Evolutionary conservation across 2,329 filamentous ascomycete species (phyloP).

Genomic region (Cordyceps farinosa): DNA sequence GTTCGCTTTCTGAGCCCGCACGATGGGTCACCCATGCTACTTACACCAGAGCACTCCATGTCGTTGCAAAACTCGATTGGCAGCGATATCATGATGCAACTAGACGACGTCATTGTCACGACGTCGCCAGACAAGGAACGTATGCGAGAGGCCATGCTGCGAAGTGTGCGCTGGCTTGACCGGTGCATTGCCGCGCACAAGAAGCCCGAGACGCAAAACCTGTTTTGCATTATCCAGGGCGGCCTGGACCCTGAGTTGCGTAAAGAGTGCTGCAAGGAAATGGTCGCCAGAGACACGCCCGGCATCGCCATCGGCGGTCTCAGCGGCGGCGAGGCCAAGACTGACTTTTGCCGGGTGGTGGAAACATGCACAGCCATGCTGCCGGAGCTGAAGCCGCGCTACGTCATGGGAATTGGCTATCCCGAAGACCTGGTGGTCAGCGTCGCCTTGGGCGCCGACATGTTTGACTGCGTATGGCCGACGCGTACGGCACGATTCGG

Average conservation of each 20-base stretch:
- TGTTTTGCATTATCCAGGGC: slow-evolving; percentile 98
- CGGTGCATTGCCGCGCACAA: slow-evolving; percentile 88
- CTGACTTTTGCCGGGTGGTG: slow-evolving; percentile 87
- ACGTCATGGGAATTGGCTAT: slow-evolving; percentile 98
- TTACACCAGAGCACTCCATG: slow-evolving; percentile 97
- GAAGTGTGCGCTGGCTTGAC: slow-evolving; percentile 93
- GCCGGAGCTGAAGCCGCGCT: slow-evolving; percentile 89
- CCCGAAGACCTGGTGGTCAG: slow-evolving; percentile 94
- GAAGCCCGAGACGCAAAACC: slow-evolving; percentile 77
- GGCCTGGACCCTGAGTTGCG: slow-evolving; percentile 86
- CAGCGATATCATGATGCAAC: slow-evolving; percentile 98
- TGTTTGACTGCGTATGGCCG: slow-evolving; percentile 99
- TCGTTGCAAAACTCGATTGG: slow-evolving; percentile 94
- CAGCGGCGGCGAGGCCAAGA: slow-evolving; percentile 91
- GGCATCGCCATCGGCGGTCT: slow-evolving; percentile 95
- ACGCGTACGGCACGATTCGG: slow-evolving; percentile 94
- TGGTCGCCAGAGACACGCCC: slow-evolving; percentile 87
- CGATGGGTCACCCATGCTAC: slow-evolving; percentile 90
- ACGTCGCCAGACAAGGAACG: slow-evolving; percentile 85
- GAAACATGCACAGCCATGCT: slow-evolving; percentile 78
- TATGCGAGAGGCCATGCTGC: slow-evolving; percentile 92
- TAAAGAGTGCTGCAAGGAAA: slow-evolving; percentile 75
- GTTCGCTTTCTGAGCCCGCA: slow-evolving; percentile 96
- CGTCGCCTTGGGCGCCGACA: slow-evolving; percentile 90
- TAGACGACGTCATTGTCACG: slow-evolving; percentile 95